A percentile compares a stretch with the other conserved stretches of the same genome.
Conservation (phyloP, 805 yeast species). For the Spathaspora passalidarum region DNA sequence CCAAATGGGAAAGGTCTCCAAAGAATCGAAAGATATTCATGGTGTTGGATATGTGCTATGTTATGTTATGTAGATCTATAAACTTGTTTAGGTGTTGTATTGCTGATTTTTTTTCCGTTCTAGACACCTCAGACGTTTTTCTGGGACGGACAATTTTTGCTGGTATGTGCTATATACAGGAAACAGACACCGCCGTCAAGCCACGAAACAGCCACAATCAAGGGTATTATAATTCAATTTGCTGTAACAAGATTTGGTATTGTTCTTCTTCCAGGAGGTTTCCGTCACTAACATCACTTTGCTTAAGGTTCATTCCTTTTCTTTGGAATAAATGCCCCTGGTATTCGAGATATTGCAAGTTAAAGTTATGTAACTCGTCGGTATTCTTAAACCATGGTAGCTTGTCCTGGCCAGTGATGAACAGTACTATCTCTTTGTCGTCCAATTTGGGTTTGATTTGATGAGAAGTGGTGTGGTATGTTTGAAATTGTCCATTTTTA, state of each 20-base stretch:
- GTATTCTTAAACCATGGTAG: slow-evolving; percentile 15
- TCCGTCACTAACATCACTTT: background rate
- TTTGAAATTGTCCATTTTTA: slow-evolving; percentile 19
- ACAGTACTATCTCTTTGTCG: slow-evolving; percentile 13
- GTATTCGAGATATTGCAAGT: background rate
- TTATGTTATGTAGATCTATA: background rate
- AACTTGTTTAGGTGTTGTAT: background rate
- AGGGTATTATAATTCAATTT: slow-evolving; percentile 8
- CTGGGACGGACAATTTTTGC: background rate
- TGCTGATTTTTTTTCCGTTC: background rate
- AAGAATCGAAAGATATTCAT: slow-evolving; percentile 43
- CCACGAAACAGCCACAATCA: background rate
- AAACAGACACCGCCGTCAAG: background rate
- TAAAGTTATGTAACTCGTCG: slow-evolving; percentile 9
- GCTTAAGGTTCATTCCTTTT: slow-evolving; percentile 1
- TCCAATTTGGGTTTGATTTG: slow-evolving; percentile 14
- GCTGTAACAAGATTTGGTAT: slow-evolving; percentile 7
- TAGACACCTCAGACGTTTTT: background rate
- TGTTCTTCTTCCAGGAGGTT: slow-evolving; percentile 18
- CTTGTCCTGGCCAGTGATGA: slow-evolving; percentile 12
- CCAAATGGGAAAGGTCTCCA: slow-evolving; percentile 83
- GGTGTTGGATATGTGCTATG: slow-evolving; percentile 9
- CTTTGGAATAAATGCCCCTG: background rate
- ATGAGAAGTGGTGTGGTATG: slow-evolving; percentile 21
- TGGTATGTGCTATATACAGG: background rate